Conservation (phyloP, 164 flowering plant species). For the Stephania japonica region DNA sequence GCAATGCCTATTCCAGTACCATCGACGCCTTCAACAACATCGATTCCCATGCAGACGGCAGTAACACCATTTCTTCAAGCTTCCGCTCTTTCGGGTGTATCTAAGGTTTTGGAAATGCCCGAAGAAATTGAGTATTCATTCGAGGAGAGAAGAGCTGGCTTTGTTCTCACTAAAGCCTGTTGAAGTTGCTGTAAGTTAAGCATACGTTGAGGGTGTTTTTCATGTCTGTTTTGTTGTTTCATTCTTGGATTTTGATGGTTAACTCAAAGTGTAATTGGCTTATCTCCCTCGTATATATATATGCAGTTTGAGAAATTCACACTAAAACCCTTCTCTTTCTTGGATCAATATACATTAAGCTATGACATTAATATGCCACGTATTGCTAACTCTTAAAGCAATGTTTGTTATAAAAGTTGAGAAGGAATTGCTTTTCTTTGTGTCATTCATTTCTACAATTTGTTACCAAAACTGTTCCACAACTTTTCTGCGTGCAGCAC, state of each 20-base stretch:
- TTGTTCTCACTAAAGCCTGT: conserved; percentile 13
- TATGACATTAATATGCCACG: too few relatives aligned
- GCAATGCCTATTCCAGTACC: conserved; percentile 36
- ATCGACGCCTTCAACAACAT: conserved; percentile 50
- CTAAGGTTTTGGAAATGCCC: not conserved
- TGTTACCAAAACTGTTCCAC: too few relatives aligned
- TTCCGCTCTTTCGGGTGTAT: conserved; percentile 8
- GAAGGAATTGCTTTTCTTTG: too few relatives aligned
- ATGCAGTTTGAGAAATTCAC: not conserved
- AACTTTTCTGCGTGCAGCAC: too few relatives aligned
- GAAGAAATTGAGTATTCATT: conserved; percentile 47
- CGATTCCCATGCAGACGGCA: conserved; percentile 73
- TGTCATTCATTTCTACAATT: too few relatives aligned
- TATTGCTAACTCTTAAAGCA: too few relatives aligned
- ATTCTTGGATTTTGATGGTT: not conserved
- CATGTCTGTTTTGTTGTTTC: not conserved
- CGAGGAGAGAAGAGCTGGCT: conserved; percentile 65
- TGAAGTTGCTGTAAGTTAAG: not conserved
- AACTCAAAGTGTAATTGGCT: conserved; percentile 15
- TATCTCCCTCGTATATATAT: not conserved
- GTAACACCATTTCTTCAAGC: conserved; percentile 48
- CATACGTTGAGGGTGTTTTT: not conserved
- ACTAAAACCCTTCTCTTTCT: too few relatives aligned
- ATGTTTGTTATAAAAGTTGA: too few relatives aligned
- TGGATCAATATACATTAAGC: too few relatives aligned